Evolutionary conservation across 768 basidiomycete species (phyloP).

Genomic region (Russula emetica): DNA sequence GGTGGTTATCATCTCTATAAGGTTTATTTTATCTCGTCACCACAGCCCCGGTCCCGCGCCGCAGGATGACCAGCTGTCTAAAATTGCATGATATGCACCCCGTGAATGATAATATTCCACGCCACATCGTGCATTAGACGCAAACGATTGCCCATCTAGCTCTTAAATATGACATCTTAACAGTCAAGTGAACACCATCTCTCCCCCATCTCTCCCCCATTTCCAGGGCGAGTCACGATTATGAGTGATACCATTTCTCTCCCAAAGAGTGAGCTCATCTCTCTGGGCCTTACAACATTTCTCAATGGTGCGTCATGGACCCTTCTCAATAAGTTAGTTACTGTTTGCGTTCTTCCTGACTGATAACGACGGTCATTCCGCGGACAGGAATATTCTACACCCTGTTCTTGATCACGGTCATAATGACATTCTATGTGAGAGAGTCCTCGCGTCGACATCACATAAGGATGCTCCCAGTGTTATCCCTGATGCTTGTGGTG

Average conservation of each 20-base stretch:
- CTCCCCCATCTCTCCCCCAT: neutral
- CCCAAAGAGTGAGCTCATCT: neutral
- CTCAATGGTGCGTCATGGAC: slow-evolving; percentile 9
- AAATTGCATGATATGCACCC: neutral
- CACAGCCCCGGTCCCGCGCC: neutral
- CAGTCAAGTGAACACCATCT: neutral
- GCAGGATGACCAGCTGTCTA: no score
- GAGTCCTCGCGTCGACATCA: slow-evolving; percentile 2
- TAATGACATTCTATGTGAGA: neutral
- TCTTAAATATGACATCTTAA: neutral
- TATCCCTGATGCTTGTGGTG: slow-evolving; percentile 9
- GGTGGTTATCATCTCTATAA: neutral
- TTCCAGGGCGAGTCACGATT: neutral
- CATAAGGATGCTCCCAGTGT: slow-evolving; percentile 2
- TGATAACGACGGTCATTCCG: neutral
- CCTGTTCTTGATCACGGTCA: slow-evolving; percentile 4
- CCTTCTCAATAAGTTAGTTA: neutral
- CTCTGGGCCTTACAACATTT: slow-evolving; percentile 10
- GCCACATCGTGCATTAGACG: neutral
- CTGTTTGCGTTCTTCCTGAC: neutral
- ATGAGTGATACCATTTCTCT: slow-evolving; percentile 1
- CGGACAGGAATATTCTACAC: slow-evolving; percentile 4
- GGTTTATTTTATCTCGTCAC: neutral
- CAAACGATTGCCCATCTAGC: neutral
- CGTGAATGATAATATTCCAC: neutral